Base-by-base conservation (phyloP, 768 basidiomycete genomes). In the Cubamyces lactineus region DNA sequence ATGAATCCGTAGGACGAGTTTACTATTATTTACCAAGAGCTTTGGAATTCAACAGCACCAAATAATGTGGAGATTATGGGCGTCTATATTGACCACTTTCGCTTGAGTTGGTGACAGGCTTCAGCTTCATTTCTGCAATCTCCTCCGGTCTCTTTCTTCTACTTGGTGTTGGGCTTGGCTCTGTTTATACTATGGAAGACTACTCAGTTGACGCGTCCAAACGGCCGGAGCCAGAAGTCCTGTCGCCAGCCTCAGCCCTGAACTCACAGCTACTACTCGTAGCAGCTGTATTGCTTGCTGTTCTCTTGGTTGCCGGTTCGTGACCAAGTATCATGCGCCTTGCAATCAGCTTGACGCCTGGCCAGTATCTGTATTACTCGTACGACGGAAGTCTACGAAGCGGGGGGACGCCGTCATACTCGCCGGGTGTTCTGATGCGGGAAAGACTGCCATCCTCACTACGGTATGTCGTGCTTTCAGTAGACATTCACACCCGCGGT, bases 391-490 rank as follows among this genome's bases (percentile, higher is more conserved):
- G 67, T 77, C 82, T 7, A 76, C 72, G 45, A 73, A 81, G 1
- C 77, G 74, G 70, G 86, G 87, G 24, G 84, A 82, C 71, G 76
- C 82, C n/a, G 69, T 94, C n/a, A 73, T 94, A 4, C 77, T 94
- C n/a, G 81, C 90, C 3, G 92, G 92, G 2, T 78, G 86, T 41
- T 80, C 86, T 6, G 90, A 92, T 73, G 84, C 85, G 1, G 92
- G 92, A 49, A 94, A 94, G 77, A 94, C 92, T 1, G 80, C 91
- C 19, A 85, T 94, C 41, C 70, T 92, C 52, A 86, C 88, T 23
- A 79, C 82, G 63, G 92, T 91, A 63, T 66, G 86, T 80, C 28
- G 3, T 52, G 24, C 61, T 30, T 2, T 16, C 5, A 5, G 15
- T 49, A 15, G 19, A 23, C 21, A 12, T 21, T 21, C 45, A 7